A percentile compares a stretch with the other conserved stretches of the same genome.
These are phyloP conservation scores for Verticillium nonalfalfae DNA, from an alignment of 2,329 filamentous ascomycete genomes.

Conservation along the genomic window DNA sequence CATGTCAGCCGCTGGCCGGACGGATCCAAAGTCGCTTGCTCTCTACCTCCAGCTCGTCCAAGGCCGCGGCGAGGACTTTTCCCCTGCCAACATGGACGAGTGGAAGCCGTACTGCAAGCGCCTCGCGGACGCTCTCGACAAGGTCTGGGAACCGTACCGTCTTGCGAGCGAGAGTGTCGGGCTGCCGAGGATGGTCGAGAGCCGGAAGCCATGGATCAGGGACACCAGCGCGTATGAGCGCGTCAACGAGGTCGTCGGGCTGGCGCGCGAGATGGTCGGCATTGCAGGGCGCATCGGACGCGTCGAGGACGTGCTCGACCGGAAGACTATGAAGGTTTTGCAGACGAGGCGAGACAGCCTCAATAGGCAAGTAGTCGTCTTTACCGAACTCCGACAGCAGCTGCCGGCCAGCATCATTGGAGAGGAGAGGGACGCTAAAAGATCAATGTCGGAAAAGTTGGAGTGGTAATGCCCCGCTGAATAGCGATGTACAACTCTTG, in stretches of 20 bases:
- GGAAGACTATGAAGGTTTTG: constrained; percentile 23
- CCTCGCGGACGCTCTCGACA: constrained; percentile 41
- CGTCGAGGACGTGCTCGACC: constrained; percentile 29
- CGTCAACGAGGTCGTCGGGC: constrained; percentile 34
- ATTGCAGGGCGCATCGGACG: constrained; percentile 36
- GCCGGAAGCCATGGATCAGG: neutral
- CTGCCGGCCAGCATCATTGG: neutral
- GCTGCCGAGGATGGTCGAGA: neutral
- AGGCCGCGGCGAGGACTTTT: neutral
- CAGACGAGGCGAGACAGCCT: constrained; percentile 20
- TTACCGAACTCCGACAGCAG: constrained; percentile 8
- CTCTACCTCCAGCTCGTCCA: constrained; percentile 49
- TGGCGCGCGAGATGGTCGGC: constrained; percentile 38
- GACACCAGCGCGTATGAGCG: constrained; percentile 19
- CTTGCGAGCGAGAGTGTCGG: constrained; percentile 29
- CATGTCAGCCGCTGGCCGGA: constrained; percentile 39
- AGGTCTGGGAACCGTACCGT: constrained; percentile 43
- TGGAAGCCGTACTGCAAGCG: constrained; percentile 36
- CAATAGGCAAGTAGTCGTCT: constrained; percentile 18
- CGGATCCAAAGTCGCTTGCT: constrained; percentile 43
- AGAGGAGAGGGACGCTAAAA: neutral
- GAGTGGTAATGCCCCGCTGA: neutral
- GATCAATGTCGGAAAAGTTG: neutral
- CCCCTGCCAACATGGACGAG: neutral
- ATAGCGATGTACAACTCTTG: neutral